Base-by-base conservation (phyloP, 179 eudicot species). In the Amaranthus tricolor region DNA sequence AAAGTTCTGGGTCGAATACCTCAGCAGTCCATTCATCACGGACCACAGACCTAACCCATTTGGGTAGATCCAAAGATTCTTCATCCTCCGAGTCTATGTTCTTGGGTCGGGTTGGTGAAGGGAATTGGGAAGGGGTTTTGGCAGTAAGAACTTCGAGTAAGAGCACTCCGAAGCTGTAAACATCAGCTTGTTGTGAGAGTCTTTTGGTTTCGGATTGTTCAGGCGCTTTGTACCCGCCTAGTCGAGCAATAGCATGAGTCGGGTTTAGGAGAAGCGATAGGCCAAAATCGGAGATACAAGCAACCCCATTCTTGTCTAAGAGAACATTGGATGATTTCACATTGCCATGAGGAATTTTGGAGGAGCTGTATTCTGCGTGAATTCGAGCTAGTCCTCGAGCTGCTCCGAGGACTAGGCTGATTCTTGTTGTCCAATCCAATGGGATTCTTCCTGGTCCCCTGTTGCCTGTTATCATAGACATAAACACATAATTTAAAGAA, bases 11-110 rank as follows among this genome's bases (percentile, higher is more conserved):
- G 73, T 94, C 98, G 69, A 90, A 94, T 55, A 94, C 96, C 74
- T 94, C 96, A 0, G 97, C 92, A 7, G 96, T 94, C 98, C 98
- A 94, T 85, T 94, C 96, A 71, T 92, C 96, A 53, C 90, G 85
- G 68, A 90, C 97, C 76, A 90, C 91, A 0, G 97, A 94, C 73
- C 85, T 80, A 1, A 94, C 97, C 97, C 98, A 94, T 60, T 85
- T 89, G 8, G 97, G 96, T 75, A 92, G 82, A 59, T 94, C 97
- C 72, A 82, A 80, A 1, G 84, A 69, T 48, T 54, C 76, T 40
- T 84, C 90, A 54, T 83, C 90, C 24, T 87, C 90, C 5, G 6
- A 20, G 48, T 63, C 84, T 19, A 43, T 74, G 6, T 68, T 70
- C 49, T 73, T 74, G 49, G 80, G 82, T 45, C 82, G 16, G 85